Percentiles rank a stretch among this genome's conserved stretches.
These are phyloP conservation scores for Euphorbia pulcherrima DNA, from an alignment of 345 rosid species.

Conservation along the genomic window DNA sequence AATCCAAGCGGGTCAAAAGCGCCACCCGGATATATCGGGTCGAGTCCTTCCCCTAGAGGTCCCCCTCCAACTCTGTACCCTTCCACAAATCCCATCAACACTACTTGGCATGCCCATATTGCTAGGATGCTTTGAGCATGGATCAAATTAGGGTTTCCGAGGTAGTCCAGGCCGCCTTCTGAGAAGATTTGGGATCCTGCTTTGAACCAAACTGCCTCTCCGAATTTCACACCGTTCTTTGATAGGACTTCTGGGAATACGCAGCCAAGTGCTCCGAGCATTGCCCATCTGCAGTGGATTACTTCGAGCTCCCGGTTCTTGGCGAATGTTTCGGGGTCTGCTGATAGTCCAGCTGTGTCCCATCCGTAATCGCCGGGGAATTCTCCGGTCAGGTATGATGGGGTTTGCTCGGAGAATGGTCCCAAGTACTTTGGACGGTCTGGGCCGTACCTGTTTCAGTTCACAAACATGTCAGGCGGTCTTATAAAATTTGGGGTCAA, in stretches of 20 bases:
- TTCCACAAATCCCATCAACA: constrained; percentile 88
- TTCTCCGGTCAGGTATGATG: constrained; percentile 84
- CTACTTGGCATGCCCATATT: constrained; percentile 79
- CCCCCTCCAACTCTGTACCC: constrained; percentile 97
- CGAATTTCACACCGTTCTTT: constrained; percentile 79
- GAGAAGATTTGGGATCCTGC: constrained; percentile 98
- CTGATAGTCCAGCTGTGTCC: constrained; percentile 95
- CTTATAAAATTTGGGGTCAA: too few relatives aligned
- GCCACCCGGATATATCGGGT: constrained; percentile 92
- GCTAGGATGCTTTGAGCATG: constrained; percentile 98
- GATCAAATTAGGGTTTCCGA: constrained; percentile 95
- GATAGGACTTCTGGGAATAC: constrained; percentile 88
- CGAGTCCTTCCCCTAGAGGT: too few relatives aligned
- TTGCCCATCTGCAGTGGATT: constrained; percentile 95
- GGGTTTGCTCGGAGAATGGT: constrained; percentile 95
- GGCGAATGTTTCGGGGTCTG: constrained; percentile 95
- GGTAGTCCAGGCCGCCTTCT: constrained; percentile 94
- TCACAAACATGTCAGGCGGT: too few relatives aligned
- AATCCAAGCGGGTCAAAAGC: constrained; percentile 89
- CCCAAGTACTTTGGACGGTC: constrained; percentile 95
- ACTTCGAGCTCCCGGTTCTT: constrained; percentile 98
- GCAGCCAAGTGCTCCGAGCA: constrained; percentile 96
- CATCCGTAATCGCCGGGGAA: constrained; percentile 97
- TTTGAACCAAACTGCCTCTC: constrained; percentile 98
- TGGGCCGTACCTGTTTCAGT: constrained; percentile 99